phyloP scores from a whole-genome alignment of 1,284 basidiomycete species.

The Rhodotorula glutinis region DNA sequence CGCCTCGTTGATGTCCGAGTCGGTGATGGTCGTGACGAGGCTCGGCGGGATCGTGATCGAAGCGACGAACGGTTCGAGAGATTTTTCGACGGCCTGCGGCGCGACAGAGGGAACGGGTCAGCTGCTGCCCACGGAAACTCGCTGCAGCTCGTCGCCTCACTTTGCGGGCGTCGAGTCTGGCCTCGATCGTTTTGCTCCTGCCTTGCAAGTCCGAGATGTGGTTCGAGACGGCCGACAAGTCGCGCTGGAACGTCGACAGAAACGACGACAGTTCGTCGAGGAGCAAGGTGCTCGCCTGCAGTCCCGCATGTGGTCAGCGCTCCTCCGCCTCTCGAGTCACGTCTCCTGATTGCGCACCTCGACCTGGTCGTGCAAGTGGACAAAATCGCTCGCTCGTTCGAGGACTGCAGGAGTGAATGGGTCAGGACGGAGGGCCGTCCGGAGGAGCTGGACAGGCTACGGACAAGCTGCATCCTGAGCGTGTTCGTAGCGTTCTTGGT shows the following conservation, averaged over 20 bases:
- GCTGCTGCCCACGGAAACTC: too few species aligned
- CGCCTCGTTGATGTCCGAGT: slow-evolving; percentile 60
- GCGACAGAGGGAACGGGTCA: slow-evolving; percentile 1
- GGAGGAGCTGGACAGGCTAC: too few species aligned
- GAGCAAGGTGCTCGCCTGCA: slow-evolving; percentile 65
- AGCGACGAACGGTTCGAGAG: slow-evolving; percentile 72
- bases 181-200: slow-evolving; percentile 83
- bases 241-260: slow-evolving; percentile 89
- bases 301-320: neutral
- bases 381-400: slow-evolving; percentile 60
- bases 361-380: slow-evolving; percentile 79
- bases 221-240: slow-evolving; percentile 86
- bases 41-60: slow-evolving; percentile 79
- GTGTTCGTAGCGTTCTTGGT: slow-evolving; percentile 17
- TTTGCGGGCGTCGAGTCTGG: slow-evolving; percentile 72
- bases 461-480: slow-evolving; percentile 31
- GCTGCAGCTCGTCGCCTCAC: slow-evolving; percentile 53
- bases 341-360: slow-evolving; percentile 49
- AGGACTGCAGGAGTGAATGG: too few species aligned
- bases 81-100: slow-evolving; percentile 76
- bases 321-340: too few species aligned
- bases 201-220: slow-evolving; percentile 92
- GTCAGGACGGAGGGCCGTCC: too few species aligned
- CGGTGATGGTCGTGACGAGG: slow-evolving; percentile 73
- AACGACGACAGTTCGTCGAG: slow-evolving; percentile 83